Percentiles rank a stretch among this genome's conserved stretches.
Conservation (phyloP, 108 stramenopile genomes). For the Skeletonema menzelii region DNA sequence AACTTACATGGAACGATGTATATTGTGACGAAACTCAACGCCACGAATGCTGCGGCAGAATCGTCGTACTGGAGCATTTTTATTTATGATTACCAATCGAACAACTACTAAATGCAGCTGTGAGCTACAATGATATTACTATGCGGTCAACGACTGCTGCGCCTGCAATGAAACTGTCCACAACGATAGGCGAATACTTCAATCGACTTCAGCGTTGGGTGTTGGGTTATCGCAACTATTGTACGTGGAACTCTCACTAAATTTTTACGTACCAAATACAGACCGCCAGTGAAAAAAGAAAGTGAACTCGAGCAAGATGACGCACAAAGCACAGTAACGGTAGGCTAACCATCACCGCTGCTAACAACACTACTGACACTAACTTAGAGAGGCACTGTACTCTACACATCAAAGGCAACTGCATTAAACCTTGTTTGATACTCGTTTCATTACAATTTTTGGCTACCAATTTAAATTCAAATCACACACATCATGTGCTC, state of each 20-base stretch:
- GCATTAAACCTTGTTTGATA: background rate
- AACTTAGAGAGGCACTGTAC: too few species aligned
- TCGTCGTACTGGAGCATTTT: conserved; percentile 94
- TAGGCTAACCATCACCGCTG: background rate
- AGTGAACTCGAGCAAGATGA: background rate
- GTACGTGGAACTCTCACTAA: background rate
- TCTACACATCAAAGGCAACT: too few species aligned
- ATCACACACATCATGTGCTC: background rate
- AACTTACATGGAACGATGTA: conserved; percentile 90
- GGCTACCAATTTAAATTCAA: background rate
- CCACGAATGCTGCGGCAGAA: conserved; percentile 92
- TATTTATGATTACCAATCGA: background rate
- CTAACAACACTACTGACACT: background rate
- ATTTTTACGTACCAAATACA: background rate
- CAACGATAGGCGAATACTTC: too few species aligned
- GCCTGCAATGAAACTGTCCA: background rate
- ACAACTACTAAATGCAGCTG: background rate
- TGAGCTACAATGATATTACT: background rate
- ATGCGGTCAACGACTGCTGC: background rate
- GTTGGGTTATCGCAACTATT: too few species aligned
- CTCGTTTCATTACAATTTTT: background rate
- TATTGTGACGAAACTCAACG: conserved; percentile 82
- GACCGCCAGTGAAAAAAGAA: background rate
- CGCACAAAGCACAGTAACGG: background rate
- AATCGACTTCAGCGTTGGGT: background rate